Conservation (phyloP, 73 alveolate genomes). For the Blepharisma stoltei region DNA sequence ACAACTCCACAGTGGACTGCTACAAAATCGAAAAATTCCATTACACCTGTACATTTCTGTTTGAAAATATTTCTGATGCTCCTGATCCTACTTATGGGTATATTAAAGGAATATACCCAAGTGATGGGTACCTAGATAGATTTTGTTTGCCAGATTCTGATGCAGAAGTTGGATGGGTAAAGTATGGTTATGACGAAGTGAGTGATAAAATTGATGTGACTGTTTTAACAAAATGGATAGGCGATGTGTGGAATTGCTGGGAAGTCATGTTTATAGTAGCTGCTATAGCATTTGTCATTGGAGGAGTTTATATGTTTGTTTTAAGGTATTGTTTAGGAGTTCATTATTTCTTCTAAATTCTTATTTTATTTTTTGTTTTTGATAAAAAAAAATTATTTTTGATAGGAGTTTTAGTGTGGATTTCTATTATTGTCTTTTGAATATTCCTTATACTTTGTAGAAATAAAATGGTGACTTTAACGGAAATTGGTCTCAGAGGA, state of each 20-base stretch:
- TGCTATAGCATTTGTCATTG: constrained; percentile 14
- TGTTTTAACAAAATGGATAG: not conserved
- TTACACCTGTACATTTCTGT: not conserved
- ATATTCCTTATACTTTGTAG: constrained; percentile 32
- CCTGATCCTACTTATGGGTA: not conserved
- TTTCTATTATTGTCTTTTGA: constrained; percentile 37
- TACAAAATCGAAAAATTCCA: not conserved
- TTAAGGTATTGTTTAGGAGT: constrained; percentile 51
- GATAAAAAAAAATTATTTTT: too few relatives aligned
- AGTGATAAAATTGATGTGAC: not conserved
- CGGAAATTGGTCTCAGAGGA: too few relatives aligned
- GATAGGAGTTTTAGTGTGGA: constrained; percentile 56
- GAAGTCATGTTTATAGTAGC: constrained; percentile 28
- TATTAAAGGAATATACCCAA: not conserved
- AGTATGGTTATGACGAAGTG: not conserved
- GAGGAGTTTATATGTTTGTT: constrained; percentile 43
- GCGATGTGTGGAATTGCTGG: constrained; percentile 27
- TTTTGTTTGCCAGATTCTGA: not conserved
- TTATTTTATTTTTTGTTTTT: too few relatives aligned
- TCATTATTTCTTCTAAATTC: too few relatives aligned
- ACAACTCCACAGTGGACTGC: not conserved
- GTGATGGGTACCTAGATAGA: not conserved
- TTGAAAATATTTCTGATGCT: not conserved
- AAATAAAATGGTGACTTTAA: too few relatives aligned
- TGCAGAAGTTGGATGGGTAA: not conserved